Base-by-base conservation (phyloP, 1,139 yeast species). In the Chernovozyma aurita region DNA sequence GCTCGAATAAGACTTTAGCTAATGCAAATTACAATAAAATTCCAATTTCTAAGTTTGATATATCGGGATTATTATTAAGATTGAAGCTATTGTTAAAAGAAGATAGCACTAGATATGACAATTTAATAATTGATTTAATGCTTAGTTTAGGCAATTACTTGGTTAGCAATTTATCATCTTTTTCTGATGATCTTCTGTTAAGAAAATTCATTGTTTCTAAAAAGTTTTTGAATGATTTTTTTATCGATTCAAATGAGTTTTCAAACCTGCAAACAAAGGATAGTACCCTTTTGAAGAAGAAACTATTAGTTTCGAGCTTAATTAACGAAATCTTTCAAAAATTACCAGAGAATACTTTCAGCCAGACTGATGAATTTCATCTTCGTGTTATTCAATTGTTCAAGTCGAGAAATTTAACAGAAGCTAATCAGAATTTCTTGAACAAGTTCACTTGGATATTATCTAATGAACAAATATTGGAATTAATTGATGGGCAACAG, bases 21-120 rank as follows among this genome's bases (percentile, higher is more conserved):
- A 36, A 42, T 18, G 37, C 42, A 7, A 42, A 43, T 20, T 31
- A 31, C 4, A 47, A 47, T 18, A 63, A 67, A 37, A 49, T 65
- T 17, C 71, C 78, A 4, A 55, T 64, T 3, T 54, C 70, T 8
- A 67, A 68, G 30, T 45, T 73, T 32, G 85, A 80, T 47, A 58
- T 71, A 18, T 61, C 73, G 21, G 76, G 71, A 3, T 49, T 73
- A 2, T 39, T 76, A 1, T 53, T 55, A 31, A 63, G 77, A 43
- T 40, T 76, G 5, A 45, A 50, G 12, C 45, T 55, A 2, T 38
- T 70, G 4, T 37, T 65, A 2, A 29, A 46, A 0, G 63, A 59
- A 30, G 40, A 46, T 1, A 25, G 39, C 0, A 34, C 30, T 28
- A 38, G 17, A 24, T 35, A 25, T 9, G 43, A 42, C 3, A 45